Percentiles rank a stretch among this genome's conserved stretches.
phyloP scores from a whole-genome alignment of 306 rosid genomes.

The Cucurbita maxima region DNA sequence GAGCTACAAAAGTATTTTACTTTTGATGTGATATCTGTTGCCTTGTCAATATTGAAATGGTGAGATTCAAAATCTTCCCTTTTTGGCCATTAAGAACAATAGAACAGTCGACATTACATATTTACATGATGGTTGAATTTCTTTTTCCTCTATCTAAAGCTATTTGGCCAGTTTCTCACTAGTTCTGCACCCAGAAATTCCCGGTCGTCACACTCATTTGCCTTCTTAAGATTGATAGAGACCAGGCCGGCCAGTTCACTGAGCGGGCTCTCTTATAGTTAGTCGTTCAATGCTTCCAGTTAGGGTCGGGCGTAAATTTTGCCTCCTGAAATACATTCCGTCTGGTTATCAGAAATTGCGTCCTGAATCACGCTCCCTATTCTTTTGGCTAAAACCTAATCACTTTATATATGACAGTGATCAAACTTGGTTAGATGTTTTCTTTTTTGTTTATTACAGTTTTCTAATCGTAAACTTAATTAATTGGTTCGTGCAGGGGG shows the following conservation, averaged over 20 bases:
- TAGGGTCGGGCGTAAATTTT: background rate
- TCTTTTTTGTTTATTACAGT: background rate
- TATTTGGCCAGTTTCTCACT: background rate
- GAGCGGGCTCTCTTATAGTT: background rate
- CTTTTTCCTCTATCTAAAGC: too few relatives aligned
- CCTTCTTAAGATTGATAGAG: background rate
- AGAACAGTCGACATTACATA: background rate
- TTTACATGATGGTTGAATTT: background rate
- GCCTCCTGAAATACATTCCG: background rate
- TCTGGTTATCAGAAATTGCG: background rate
- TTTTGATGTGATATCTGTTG: background rate
- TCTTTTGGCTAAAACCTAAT: background rate
- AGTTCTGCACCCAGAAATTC: background rate
- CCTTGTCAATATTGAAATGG: background rate
- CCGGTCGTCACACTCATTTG: background rate
- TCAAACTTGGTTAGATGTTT: background rate
- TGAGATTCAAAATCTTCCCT: background rate
- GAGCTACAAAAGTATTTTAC: background rate
- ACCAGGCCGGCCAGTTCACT: background rate
- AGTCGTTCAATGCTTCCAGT: background rate
- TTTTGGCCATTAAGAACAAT: background rate
- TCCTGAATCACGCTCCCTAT: background rate
- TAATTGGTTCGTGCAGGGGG: slow-evolving; percentile 67
- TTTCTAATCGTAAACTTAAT: background rate
- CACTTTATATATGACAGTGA: background rate